Evolutionary conservation across 768 basidiomycete species (phyloP).

Genomic region (Lanmaoa pseudosensibilis): DNA sequence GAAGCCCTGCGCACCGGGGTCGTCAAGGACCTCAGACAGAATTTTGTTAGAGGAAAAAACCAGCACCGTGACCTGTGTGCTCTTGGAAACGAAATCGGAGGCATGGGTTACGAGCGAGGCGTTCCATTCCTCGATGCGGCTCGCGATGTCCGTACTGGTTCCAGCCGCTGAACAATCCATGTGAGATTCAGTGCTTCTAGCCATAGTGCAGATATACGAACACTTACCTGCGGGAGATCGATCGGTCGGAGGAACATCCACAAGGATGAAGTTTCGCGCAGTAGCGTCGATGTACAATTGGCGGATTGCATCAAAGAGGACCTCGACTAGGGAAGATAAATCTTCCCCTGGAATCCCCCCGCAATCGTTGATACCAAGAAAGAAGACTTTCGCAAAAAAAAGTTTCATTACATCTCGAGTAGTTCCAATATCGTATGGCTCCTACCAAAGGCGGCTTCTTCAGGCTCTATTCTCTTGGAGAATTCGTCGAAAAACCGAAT

Average conservation of each 20-base stretch:
- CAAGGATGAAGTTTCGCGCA: slow-evolving; percentile 13
- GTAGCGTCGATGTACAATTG: neutral
- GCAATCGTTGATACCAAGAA: slow-evolving; percentile 15
- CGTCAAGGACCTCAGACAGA: slow-evolving; percentile 12
- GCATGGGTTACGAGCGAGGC: neutral
- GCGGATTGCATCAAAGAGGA: slow-evolving; percentile 4
- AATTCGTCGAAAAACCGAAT: neutral
- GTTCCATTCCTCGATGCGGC: slow-evolving; percentile 10
- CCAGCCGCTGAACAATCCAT: neutral
- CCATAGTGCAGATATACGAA: neutral
- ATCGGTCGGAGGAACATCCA: slow-evolving; percentile 17
- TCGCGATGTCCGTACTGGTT: neutral
- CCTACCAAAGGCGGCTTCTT: slow-evolving; percentile 3
- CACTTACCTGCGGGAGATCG: slow-evolving; percentile 7
- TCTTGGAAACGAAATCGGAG: neutral
- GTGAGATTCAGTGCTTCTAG: neutral
- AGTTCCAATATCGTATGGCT: neutral
- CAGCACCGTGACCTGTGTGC: neutral
- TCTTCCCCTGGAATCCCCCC: neutral
- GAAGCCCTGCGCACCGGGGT: slow-evolving; percentile 7
- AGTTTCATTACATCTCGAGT: neutral
- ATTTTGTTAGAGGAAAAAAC: slow-evolving; percentile 10
- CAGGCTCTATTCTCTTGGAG: neutral
- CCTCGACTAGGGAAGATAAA: neutral
- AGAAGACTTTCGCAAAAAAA: neutral